phyloP scores from a whole-genome alignment of 1,139 yeast species.

The Lodderomyces jiufengensis region DNA sequence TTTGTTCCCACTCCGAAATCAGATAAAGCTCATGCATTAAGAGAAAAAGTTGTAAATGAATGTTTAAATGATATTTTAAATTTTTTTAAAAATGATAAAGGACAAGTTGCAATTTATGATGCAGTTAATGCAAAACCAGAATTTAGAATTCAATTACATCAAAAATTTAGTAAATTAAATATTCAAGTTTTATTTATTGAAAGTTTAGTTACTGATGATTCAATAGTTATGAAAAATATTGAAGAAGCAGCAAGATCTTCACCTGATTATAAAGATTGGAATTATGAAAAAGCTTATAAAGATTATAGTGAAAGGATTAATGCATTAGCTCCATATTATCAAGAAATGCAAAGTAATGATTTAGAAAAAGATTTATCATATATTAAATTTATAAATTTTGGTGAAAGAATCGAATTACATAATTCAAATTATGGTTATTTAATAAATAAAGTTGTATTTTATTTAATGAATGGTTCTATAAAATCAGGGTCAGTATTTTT shows the following conservation, averaged over 20 bases:
- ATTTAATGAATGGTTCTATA: slow-evolving; percentile 81
- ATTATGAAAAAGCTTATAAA: slow-evolving; percentile 54
- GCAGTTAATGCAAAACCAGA: slow-evolving; percentile 83
- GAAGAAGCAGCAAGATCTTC: slow-evolving; percentile 78
- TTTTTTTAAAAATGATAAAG: slow-evolving; percentile 71
- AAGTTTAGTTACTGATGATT: slow-evolving; percentile 73
- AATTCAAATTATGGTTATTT: slow-evolving; percentile 83
- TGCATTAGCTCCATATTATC: slow-evolving; percentile 49
- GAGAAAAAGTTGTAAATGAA: slow-evolving; percentile 57
- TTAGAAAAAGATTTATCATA: slow-evolving; percentile 57
- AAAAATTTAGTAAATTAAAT: slow-evolving; percentile 50
- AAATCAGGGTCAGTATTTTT: slow-evolving; percentile 84
- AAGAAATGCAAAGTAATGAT: slow-evolving; percentile 44
- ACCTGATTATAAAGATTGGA: slow-evolving; percentile 83
- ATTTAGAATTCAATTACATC: slow-evolving; percentile 58
- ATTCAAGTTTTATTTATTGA: slow-evolving; percentile 86
- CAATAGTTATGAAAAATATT: slow-evolving; percentile 70
- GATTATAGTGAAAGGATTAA: slow-evolving; percentile 57
- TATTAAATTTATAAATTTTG: slow-evolving; percentile 84
- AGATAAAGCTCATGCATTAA: slow-evolving; percentile 49
- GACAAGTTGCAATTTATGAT: slow-evolving; percentile 94
- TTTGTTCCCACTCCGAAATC: slow-evolving; percentile 61
- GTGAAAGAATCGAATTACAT: slow-evolving; percentile 79
- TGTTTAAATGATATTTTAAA: slow-evolving; percentile 67
- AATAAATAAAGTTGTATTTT: slow-evolving; percentile 84